Evolutionary conservation across 257 asterid genomes (phyloP).

Genomic region (Nicotiana obtusifolia): DNA sequence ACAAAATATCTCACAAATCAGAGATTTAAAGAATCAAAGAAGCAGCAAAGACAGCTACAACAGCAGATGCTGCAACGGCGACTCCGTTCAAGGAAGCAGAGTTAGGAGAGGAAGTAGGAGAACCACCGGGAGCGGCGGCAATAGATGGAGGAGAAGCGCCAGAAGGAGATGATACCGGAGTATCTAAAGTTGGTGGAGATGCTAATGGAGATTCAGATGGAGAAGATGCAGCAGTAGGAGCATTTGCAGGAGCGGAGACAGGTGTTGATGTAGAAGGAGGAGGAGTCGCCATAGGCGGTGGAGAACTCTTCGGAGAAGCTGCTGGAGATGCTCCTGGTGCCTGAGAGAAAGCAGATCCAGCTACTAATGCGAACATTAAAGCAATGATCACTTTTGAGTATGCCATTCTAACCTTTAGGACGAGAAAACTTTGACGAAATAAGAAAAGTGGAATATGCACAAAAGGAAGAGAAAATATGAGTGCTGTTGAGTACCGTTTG

Average conservation of each 20-base stretch:
- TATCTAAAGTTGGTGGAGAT: constrained; percentile 27
- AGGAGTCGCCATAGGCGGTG: neutral
- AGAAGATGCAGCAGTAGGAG: constrained; percentile 11
- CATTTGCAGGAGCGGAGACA: constrained; percentile 18
- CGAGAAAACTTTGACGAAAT: too few relatives aligned
- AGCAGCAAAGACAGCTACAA: constrained; percentile 31
- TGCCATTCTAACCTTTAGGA: constrained; percentile 20
- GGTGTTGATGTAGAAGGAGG: constrained; percentile 11
- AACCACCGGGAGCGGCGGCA: constrained; percentile 29
- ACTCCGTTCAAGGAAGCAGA: constrained; percentile 35
- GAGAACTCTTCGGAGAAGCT: constrained; percentile 30
- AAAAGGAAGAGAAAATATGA: neutral
- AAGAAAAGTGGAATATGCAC: neutral
- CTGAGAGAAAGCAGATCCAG: constrained; percentile 36
- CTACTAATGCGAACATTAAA: constrained; percentile 28
- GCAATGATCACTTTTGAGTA: constrained; percentile 12
- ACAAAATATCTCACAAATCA: neutral
- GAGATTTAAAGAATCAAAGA: constrained; percentile 34
- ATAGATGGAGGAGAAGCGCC: constrained; percentile 22
- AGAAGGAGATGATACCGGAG: constrained; percentile 25
- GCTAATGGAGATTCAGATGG: constrained; percentile 1
- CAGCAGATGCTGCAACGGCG: constrained; percentile 45
- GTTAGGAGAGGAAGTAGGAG: constrained; percentile 22
- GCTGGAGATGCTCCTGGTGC: constrained; percentile 45
- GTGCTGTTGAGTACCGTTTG: neutral